Evolutionary conservation across 2,329 filamentous ascomycete species (phyloP), one percentile per base, ranked within the genome.

Genomic region (Paracorniculantispora psalliotae): DNA sequence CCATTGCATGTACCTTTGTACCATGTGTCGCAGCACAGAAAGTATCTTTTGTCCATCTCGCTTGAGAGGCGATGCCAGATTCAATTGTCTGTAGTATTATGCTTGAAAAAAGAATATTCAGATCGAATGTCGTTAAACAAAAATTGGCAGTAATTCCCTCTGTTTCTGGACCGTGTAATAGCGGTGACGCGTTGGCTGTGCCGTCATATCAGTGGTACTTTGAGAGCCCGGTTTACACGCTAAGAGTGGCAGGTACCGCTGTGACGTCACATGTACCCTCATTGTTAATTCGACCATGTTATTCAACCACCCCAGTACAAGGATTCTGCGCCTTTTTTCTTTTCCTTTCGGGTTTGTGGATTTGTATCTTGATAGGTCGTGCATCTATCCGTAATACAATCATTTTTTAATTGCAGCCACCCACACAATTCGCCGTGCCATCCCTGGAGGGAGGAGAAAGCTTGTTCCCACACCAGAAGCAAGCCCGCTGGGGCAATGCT

Each of bases 201-300:
- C 26, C 26, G 26, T 33, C 5, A 33, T 19, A 12, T 6, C 30
- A 13, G 12, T 35, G 48, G 19, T 26, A 19, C 48, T 4, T 50
- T 4, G 3, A 23, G 17, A 39, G 35, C 9, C 21, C n/a, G 19
- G 15, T 17, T 41, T 10, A 17, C 13, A 55, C 52, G 19, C 52
- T 25, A 46, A 46, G 13, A 25, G 35, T 23, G 15, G 41, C 26
- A 30, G 19, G 52, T 19, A n/a, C 26, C 12, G 19, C 39, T 46
- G 52, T 55, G 52, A 55, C 52, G 52, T 55, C 52, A 55, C 26
- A 55, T 15, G 19, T 30, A 39, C 23, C 35, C 17, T 46, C 37
- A 17, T 4, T 43, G 37, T 19, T 17, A 8, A 30, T 44, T 33
- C 37, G 51, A 23, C 51, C 30, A 26, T 41, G 12, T 19, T 28